phyloP scores from a whole-genome alignment of 2,329 filamentous ascomycete species.

The Penicillium sp. region DNA sequence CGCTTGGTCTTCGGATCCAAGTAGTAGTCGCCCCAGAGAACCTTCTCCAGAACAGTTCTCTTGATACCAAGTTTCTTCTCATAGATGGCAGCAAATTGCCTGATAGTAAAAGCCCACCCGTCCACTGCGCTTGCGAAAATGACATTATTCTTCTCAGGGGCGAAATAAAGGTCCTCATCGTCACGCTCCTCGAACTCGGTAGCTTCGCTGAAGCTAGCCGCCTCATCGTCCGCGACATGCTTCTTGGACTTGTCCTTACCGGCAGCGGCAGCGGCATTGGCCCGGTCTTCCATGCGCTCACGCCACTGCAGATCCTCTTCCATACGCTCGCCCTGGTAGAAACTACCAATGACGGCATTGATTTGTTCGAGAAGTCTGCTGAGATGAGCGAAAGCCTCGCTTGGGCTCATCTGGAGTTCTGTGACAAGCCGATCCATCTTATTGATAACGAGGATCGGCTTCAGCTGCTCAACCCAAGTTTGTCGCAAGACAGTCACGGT shows the following conservation, averaged over 20 bases:
- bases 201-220: conserved; percentile 49
- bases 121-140: conserved; percentile 98
- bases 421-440: conserved; percentile 96
- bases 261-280: conserved; percentile 67
- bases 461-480: conserved; percentile 92
- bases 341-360: conserved; percentile 94
- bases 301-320: conserved; percentile 96
- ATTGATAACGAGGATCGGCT: conserved; percentile 92
- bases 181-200: conserved; percentile 81
- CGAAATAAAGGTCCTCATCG: conserved; percentile 96
- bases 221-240: conserved; percentile 43
- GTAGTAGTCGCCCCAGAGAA: conserved; percentile 96
- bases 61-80: conserved; percentile 98
- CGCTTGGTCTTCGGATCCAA: conserved; percentile 96
- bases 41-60: conserved; percentile 80
- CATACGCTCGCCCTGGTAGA: conserved; percentile 97
- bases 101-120: conserved; percentile 97
- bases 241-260: conserved; percentile 49
- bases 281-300: conserved; percentile 83
- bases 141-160: conserved; percentile 97
- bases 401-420: conserved; percentile 88
- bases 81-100: conserved; percentile 89
- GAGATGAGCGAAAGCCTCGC: conserved; percentile 84
- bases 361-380: conserved; percentile 90
- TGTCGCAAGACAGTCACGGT: conserved; percentile 95